These are phyloP conservation scores for Podaxis pistillaris DNA, from an alignment of 768 basidiomycete species.

Conservation along the genomic window DNA sequence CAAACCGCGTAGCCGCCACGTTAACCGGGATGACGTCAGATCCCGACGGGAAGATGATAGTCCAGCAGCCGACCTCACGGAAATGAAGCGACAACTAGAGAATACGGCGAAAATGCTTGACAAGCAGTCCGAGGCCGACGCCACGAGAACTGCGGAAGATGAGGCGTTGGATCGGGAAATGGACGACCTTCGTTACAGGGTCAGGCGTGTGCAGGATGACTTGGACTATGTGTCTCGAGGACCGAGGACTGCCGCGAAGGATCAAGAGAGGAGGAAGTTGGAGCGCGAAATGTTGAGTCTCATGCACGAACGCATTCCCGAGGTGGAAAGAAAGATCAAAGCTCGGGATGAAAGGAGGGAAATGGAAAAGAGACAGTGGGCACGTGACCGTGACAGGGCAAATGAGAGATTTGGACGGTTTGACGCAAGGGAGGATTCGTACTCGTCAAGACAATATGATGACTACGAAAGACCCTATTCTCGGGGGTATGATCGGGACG, in stretches of 20 bases:
- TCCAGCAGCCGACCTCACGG: slow-evolving; percentile 68
- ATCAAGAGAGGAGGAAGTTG: slow-evolving; percentile 81
- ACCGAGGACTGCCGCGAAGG: slow-evolving; percentile 66
- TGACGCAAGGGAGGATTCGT: slow-evolving; percentile 49
- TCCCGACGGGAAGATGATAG: slow-evolving; percentile 66
- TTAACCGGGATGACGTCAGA: slow-evolving; percentile 82
- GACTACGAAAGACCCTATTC: slow-evolving; percentile 55
- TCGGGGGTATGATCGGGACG: slow-evolving; percentile 38
- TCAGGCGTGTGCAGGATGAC: slow-evolving; percentile 87
- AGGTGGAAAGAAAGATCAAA: slow-evolving; percentile 82
- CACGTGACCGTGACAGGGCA: slow-evolving; percentile 74
- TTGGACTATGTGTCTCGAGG: slow-evolving; percentile 83
- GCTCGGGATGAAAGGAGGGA: slow-evolving; percentile 74
- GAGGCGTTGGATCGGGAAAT: slow-evolving; percentile 91
- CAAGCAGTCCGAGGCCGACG: slow-evolving; percentile 61
- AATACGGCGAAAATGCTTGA: slow-evolving; percentile 83
- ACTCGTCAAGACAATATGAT: slow-evolving; percentile 38
- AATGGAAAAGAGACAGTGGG: slow-evolving; percentile 76
- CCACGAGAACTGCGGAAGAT: slow-evolving; percentile 69
- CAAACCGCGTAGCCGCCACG: slow-evolving; percentile 76
- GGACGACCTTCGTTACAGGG: slow-evolving; percentile 80
- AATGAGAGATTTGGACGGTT: slow-evolving; percentile 80
- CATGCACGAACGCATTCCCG: slow-evolving; percentile 89
- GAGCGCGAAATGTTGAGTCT: slow-evolving; percentile 85
- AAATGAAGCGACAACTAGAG: slow-evolving; percentile 81